A percentile compares a stretch with the other conserved stretches of the same genome.
Conservation (phyloP, 306 rosid species). For the Fragaria nilgerrensis region DNA sequence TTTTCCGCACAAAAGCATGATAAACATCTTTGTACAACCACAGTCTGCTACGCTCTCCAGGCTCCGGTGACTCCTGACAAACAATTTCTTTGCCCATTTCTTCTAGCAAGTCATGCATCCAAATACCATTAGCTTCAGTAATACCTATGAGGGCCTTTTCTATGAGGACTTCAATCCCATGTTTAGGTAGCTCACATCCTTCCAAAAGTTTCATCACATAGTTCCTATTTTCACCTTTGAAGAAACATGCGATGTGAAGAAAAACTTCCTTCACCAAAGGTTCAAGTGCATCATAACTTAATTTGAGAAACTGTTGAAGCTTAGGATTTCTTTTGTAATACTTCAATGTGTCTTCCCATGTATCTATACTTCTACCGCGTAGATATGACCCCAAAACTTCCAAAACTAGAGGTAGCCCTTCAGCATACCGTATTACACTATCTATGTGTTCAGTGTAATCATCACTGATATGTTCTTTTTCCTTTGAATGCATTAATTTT, state of each 20-base stretch:
- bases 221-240: conserved; percentile 21
- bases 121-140: background rate
- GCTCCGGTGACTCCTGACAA: conserved; percentile 20
- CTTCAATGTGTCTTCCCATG: conserved; percentile 31
- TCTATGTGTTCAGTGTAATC: background rate
- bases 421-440: too few species aligned
- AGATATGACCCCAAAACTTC: conserved; percentile 35
- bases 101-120: conserved; percentile 46
- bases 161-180: background rate
- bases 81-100: conserved; percentile 36
- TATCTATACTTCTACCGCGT: conserved; percentile 5
- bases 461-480: background rate
- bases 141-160: conserved; percentile 9
- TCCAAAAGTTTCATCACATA: conserved; percentile 28
- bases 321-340: conserved; percentile 28
- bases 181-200: conserved; percentile 24
- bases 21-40: conserved; percentile 31
- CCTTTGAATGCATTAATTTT: background rate
- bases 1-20: background rate
- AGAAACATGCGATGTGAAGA: conserved; percentile 43
- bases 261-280: conserved; percentile 15
- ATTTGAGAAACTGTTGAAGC: conserved; percentile 30
- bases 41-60: conserved; percentile 25
- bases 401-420: conserved; percentile 36
- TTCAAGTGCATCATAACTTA: conserved; percentile 32